Conservation (phyloP, 108 stramenopile genomes). For the Skeletonema grethae region DNA sequence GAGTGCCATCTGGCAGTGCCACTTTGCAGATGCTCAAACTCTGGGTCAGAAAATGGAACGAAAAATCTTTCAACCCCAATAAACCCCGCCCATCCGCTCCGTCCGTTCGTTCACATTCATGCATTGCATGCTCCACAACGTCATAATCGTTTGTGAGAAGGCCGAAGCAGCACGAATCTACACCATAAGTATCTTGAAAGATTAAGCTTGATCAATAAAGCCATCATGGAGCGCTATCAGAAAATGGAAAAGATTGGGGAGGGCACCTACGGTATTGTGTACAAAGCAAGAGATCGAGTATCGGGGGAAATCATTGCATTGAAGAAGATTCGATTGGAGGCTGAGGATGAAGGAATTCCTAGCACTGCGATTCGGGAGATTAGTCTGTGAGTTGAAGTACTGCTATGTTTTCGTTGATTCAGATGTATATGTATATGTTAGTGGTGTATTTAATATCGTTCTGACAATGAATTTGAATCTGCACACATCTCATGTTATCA, state of each 20-base stretch:
- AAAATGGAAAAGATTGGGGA: slow-evolving; percentile 93
- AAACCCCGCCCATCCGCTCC: too few species aligned
- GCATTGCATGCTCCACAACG: too few species aligned
- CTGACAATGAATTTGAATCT: not conserved
- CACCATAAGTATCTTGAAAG: not conserved
- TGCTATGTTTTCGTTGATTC: not conserved
- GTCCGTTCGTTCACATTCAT: too few species aligned
- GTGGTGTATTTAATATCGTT: not conserved
- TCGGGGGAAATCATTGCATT: slow-evolving; percentile 93
- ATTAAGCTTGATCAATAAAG: not conserved
- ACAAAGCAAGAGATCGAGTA: slow-evolving; percentile 96
- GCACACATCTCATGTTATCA: not conserved
- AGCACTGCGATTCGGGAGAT: slow-evolving; percentile 95
- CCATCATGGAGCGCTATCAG: slow-evolving; percentile 88
- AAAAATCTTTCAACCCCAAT: too few species aligned
- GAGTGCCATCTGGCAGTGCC: too few species aligned
- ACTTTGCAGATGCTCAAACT: too few species aligned
- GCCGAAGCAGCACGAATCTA: too few species aligned
- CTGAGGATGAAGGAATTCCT: slow-evolving; percentile 94
- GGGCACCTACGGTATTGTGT: slow-evolving; percentile 99
- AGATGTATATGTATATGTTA: too few species aligned
- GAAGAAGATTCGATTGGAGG: slow-evolving; percentile 94
- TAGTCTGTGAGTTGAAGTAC: slow-evolving; percentile 53
- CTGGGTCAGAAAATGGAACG: too few species aligned
- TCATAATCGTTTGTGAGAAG: not conserved